Evolutionary conservation across 1,139 yeast genomes (phyloP).

Genomic region (Geotrichum restrictum): DNA sequence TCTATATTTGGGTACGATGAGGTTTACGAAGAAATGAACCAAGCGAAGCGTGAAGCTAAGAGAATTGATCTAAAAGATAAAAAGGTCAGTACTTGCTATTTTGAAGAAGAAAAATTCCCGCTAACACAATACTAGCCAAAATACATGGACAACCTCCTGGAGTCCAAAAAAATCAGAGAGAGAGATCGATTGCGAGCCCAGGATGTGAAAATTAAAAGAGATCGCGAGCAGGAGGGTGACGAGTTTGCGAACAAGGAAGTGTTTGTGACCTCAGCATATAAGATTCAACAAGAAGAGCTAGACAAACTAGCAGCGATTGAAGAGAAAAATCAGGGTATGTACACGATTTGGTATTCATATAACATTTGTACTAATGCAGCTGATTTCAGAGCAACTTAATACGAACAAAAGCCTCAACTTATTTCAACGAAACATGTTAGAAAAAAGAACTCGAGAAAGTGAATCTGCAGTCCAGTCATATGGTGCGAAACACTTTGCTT

Average conservation of each 20-base stretch:
- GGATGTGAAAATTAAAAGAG: constrained; percentile 30
- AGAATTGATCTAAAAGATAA: constrained; percentile 20
- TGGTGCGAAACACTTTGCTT: too few species aligned
- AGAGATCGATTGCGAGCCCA: constrained; percentile 41
- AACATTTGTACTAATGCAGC: constrained; percentile 6
- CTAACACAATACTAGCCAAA: constrained; percentile 32
- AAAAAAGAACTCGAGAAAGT: constrained; percentile 27
- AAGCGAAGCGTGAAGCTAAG: constrained; percentile 27
- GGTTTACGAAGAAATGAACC: constrained; percentile 40
- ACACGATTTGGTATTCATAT: constrained; percentile 2
- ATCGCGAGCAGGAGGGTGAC: constrained; percentile 38
- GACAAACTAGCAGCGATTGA: constrained; percentile 30
- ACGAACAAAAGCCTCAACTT: constrained; percentile 20
- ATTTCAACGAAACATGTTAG: constrained; percentile 31
- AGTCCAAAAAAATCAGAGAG: constrained; percentile 43
- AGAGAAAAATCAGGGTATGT: constrained; percentile 28
- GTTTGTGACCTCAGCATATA: constrained; percentile 46
- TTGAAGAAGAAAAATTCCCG: not conserved
- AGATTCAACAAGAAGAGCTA: constrained; percentile 39
- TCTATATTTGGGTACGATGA: constrained; percentile 40
- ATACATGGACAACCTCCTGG: constrained; percentile 41
- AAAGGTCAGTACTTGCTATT: constrained; percentile 20
- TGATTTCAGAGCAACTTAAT: not conserved
- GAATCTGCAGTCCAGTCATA: constrained; percentile 24
- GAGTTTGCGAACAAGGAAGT: constrained; percentile 42